phyloP scores from a whole-genome alignment of 2,329 filamentous ascomycete genomes.

The Fusarium tricinctum region DNA sequence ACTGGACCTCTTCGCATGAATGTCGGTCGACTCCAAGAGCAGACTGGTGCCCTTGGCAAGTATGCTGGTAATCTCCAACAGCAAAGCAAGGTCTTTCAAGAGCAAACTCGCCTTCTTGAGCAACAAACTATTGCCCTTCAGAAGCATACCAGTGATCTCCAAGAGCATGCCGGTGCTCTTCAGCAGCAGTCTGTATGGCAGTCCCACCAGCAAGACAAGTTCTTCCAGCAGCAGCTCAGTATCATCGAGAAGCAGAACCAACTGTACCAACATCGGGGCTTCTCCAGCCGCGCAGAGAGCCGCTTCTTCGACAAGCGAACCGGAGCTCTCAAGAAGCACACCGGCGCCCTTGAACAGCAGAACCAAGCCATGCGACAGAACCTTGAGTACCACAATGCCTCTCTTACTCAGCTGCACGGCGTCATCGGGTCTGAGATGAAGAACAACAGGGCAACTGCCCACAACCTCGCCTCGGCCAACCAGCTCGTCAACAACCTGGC shows the following conservation, averaged over 20 bases:
- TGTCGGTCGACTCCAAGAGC: slow-evolving; percentile 4
- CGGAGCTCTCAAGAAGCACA: slow-evolving; percentile 30
- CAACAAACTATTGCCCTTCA: neutral
- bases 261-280: neutral
- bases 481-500: slow-evolving; percentile 47
- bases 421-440: slow-evolving; percentile 41
- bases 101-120: neutral
- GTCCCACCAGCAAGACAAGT: neutral
- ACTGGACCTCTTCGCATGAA: slow-evolving; percentile 51
- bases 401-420: slow-evolving; percentile 31
- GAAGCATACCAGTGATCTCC: neutral
- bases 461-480: slow-evolving; percentile 43
- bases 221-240: slow-evolving; percentile 1
- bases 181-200: slow-evolving; percentile 5
- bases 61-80: slow-evolving; percentile 29
- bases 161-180: neutral
- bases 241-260: slow-evolving; percentile 3
- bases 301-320: slow-evolving; percentile 37
- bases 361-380: slow-evolving; percentile 48
- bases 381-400: slow-evolving; percentile 47
- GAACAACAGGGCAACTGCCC: slow-evolving; percentile 37
- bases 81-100: slow-evolving; percentile 45
- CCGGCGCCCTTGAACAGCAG: slow-evolving; percentile 20
- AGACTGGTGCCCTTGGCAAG: no score
- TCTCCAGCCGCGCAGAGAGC: slow-evolving; percentile 15